Evolutionary conservation across 2,329 filamentous ascomycete genomes (phyloP).

Genomic region (Pseudocercospora eumusae): DNA sequence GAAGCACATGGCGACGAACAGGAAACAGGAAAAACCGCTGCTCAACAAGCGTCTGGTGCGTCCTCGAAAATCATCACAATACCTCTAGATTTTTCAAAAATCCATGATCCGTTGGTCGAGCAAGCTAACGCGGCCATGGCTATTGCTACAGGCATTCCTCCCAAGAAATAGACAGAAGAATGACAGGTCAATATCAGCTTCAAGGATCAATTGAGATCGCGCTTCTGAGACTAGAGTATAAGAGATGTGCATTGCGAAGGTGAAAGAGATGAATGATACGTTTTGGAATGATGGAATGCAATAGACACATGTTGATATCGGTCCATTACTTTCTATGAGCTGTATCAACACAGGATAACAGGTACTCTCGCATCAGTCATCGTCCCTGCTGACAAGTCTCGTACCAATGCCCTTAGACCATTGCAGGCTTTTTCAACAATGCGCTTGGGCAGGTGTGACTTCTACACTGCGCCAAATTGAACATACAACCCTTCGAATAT

Average conservation of each 20-base stretch:
- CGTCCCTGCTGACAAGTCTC: not conserved
- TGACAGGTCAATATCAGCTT: not conserved
- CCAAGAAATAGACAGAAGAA: constrained; percentile 13
- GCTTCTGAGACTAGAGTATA: not conserved
- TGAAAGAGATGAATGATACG: not conserved
- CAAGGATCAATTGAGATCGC: not conserved
- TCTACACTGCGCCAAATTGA: constrained; percentile 2
- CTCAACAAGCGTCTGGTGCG: constrained; percentile 23
- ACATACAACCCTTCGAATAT: not conserved
- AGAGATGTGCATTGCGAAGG: not conserved
- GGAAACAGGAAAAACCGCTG: constrained; percentile 5
- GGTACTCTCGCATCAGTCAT: not conserved
- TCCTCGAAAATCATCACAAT: constrained; percentile 2
- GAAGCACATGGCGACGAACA: constrained; percentile 49
- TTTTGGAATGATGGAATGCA: constrained; percentile 2
- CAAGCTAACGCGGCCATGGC: constrained; percentile 26
- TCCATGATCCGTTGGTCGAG: constrained; percentile 24
- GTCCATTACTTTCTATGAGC: not conserved
- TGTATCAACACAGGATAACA: constrained; percentile 5
- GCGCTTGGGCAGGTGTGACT: constrained; percentile 1
- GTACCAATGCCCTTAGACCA: constrained; percentile 1
- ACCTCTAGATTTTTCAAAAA: constrained; percentile 20
- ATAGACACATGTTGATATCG: not conserved
- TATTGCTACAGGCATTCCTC: constrained; percentile 30
- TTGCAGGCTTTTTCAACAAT: not conserved